phyloP scores from a whole-genome alignment of 345 rosid species.

The Camelina hispida region DNA sequence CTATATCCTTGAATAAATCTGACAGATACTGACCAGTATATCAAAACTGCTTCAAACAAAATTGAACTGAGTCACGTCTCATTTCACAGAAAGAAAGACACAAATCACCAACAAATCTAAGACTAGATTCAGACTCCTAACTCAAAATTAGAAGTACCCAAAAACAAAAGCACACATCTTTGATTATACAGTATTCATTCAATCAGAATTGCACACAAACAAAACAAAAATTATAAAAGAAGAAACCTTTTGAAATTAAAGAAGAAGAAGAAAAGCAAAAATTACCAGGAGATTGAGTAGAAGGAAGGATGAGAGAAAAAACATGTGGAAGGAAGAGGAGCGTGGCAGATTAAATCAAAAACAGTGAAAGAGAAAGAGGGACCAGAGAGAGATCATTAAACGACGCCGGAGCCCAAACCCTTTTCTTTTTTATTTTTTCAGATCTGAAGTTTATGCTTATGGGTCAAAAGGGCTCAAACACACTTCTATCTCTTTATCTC shows the following conservation, averaged over 20 bases:
- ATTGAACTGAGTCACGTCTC: slow-evolving; percentile 14
- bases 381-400: slow-evolving; percentile 48
- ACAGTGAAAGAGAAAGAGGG: slow-evolving; percentile 25
- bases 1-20: slow-evolving; percentile 19
- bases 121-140: slow-evolving; percentile 21
- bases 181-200: neutral
- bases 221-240: neutral
- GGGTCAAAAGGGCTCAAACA: slow-evolving; percentile 13
- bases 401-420: slow-evolving; percentile 43
- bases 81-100: neutral
- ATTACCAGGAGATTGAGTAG: slow-evolving; percentile 60
- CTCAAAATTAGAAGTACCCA: slow-evolving; percentile 1
- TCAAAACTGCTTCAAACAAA: slow-evolving; percentile 8
- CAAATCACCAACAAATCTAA: neutral
- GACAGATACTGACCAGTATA: slow-evolving; percentile 18
- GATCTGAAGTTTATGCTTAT: slow-evolving; percentile 33
- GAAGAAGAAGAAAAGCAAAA: slow-evolving; percentile 10
- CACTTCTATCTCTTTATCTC: neutral
- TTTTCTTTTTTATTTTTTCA: slow-evolving; percentile 3
- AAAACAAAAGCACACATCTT: slow-evolving; percentile 15
- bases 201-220: neutral
- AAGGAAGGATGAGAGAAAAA: slow-evolving; percentile 55
- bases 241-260: neutral
- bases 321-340: slow-evolving; percentile 61
- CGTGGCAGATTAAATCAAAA: slow-evolving; percentile 50